A percentile compares a stretch with the other conserved stretches of the same genome.
These are phyloP conservation scores for Daldinia loculata DNA, from an alignment of 495 filamentous ascomycete genomes.

Conservation along the genomic window DNA sequence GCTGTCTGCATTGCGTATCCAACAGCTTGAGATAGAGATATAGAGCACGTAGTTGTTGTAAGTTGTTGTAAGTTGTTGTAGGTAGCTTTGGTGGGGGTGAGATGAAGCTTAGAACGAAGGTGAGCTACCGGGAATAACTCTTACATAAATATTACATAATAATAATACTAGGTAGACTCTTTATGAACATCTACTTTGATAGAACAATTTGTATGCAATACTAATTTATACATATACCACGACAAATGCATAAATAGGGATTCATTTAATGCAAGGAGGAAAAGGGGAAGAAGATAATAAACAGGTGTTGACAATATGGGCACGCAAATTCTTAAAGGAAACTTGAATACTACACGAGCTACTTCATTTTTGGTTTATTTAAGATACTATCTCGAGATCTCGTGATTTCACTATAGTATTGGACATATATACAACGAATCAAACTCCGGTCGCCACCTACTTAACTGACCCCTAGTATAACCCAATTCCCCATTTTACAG, in stretches of 20 bases:
- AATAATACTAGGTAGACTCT: neutral
- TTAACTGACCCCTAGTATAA: neutral
- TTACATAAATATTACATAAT: neutral
- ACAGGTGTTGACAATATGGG: no score
- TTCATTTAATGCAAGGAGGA: no score
- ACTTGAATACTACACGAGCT: no score
- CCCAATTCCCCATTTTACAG: neutral
- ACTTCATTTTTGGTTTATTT: neutral
- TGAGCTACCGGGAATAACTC: neutral
- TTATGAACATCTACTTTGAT: neutral
- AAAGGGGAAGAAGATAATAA: no score
- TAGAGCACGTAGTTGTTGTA: neutral
- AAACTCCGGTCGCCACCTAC: neutral
- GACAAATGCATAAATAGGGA: neutral
- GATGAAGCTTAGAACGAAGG: neutral
- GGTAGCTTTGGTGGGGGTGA: neutral
- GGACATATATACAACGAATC: neutral
- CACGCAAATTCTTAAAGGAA: neutral
- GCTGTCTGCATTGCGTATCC: slow-evolving; percentile 13
- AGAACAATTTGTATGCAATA: neutral
- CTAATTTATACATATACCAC: neutral
- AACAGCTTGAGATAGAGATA: neutral
- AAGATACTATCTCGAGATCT: neutral
- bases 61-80: neutral
- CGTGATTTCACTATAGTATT: neutral